Conservation (phyloP, 1,284 basidiomycete genomes). For the Schizopora paradoxa region DNA sequence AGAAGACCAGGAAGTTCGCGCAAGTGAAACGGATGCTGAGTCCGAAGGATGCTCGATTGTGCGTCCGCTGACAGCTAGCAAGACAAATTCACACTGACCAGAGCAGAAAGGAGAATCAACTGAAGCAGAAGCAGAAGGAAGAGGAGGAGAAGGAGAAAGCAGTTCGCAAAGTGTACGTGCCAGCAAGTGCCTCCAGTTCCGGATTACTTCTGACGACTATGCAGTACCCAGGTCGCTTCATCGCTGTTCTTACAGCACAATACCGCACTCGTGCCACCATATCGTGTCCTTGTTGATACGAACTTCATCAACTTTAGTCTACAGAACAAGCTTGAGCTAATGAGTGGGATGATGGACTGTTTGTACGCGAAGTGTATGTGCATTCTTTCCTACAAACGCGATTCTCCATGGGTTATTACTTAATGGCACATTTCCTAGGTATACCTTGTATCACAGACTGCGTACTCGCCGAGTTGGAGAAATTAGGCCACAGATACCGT, state of each 20-base stretch:
- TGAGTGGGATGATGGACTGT: constrained; percentile 99
- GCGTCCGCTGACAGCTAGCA: constrained; percentile 30
- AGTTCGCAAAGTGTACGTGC: constrained; percentile 63
- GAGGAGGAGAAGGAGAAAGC: constrained; percentile 68
- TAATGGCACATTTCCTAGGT: constrained; percentile 42
- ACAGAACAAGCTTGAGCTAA: constrained; percentile 96
- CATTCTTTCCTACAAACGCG: neutral
- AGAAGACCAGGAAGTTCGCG: constrained; percentile 94
- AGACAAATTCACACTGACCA: constrained; percentile 12
- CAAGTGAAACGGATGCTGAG: constrained; percentile 93
- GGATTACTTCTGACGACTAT: neutral
- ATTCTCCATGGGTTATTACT: constrained; percentile 1
- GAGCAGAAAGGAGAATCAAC: constrained; percentile 71
- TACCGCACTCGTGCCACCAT: constrained; percentile 92
- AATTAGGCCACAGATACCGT: constrained; percentile 93
- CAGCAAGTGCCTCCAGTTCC: constrained; percentile 21
- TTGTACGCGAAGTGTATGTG: constrained; percentile 95
- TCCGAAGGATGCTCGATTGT: constrained; percentile 93
- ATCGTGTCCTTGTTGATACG: constrained; percentile 96
- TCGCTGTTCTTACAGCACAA: constrained; percentile 97
- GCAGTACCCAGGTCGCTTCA: constrained; percentile 76
- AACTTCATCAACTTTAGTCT: constrained; percentile 99
- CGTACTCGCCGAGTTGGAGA: constrained; percentile 97
- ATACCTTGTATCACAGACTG: constrained; percentile 99
- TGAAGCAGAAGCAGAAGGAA: constrained; percentile 75